Percentiles rank a stretch among this genome's conserved stretches.
Evolutionary conservation across 805 yeast genomes (phyloP).

Genomic region (Yarrowia bubula): DNA sequence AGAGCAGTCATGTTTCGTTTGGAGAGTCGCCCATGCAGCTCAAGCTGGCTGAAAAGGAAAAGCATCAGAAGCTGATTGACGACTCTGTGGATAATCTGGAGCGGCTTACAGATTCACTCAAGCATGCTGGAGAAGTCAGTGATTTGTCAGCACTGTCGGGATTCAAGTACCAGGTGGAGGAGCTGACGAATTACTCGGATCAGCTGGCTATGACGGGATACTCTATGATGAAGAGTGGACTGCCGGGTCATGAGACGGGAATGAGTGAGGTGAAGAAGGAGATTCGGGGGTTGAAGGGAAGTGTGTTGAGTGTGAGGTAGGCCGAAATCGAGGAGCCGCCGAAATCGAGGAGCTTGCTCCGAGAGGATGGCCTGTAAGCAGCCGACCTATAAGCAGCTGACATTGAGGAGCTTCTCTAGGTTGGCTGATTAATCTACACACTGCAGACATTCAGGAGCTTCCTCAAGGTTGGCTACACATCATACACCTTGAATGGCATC

Average conservation of each 20-base stretch:
- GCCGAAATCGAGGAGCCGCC: too few relatives aligned
- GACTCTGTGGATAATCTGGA: conserved; percentile 13
- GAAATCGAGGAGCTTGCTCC: too few relatives aligned
- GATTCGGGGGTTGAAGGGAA: conserved; percentile 13
- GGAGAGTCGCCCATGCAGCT: conserved; percentile 14
- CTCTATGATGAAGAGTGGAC: conserved; percentile 6
- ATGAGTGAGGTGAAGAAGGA: conserved; percentile 25
- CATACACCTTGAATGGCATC: too few relatives aligned
- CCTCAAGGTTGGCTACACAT: too few relatives aligned
- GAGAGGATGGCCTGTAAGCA: too few relatives aligned
- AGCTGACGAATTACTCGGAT: conserved; percentile 16
- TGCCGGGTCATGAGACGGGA: conserved; percentile 17
- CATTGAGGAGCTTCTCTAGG: too few relatives aligned
- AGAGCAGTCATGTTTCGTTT: conserved; percentile 2
- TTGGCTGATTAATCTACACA: too few relatives aligned
- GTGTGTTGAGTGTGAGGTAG: conserved; percentile 1
- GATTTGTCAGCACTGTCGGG: conserved; percentile 1
- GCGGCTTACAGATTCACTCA: background rate
- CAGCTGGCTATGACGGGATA: conserved; percentile 20
- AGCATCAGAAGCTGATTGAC: background rate
- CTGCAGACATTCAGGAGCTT: too few relatives aligned
- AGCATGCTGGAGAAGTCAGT: background rate
- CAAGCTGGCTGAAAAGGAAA: conserved; percentile 18
- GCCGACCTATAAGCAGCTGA: too few relatives aligned
- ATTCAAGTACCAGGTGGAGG: conserved; percentile 24